A percentile compares a stretch with the other conserved stretches of the same genome.
These are phyloP conservation scores for Eucalyptus cladocalyx DNA, from an alignment of 345 rosid genomes.

Conservation along the genomic window DNA sequence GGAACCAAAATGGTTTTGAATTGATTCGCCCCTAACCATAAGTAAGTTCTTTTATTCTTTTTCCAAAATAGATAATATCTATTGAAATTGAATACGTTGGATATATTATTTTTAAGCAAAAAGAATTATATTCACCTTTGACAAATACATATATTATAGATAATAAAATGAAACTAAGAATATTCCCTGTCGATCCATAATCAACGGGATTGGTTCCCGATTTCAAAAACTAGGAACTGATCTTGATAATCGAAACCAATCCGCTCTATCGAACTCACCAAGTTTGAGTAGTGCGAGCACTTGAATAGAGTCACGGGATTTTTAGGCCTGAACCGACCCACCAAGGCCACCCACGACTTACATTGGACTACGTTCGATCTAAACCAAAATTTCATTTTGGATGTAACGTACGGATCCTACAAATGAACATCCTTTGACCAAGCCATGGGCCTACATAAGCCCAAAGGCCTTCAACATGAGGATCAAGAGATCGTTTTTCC, in stretches of 20 bases:
- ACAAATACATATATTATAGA: not conserved
- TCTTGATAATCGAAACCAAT: not conserved
- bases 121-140: not conserved
- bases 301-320: not conserved
- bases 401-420: not conserved
- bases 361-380: not conserved
- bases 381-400: not conserved
- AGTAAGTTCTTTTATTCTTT: not conserved
- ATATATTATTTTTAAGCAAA: not conserved
- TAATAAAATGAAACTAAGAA: not conserved
- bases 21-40: not conserved
- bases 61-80: not conserved
- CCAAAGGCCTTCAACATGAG: not conserved
- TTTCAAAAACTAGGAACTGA: not conserved
- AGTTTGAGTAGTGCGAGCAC: not conserved
- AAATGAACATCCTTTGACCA: not conserved
- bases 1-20: not conserved
- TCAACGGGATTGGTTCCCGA: not conserved
- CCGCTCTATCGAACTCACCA: not conserved
- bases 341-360: not conserved
- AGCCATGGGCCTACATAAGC: not conserved
- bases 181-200: not conserved
- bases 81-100: not conserved
- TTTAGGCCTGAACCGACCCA: not conserved
- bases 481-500: not conserved